Evolutionary conservation across 208 protist species (phyloP).

Genomic region (Kentomonas sorsogonicus): DNA sequence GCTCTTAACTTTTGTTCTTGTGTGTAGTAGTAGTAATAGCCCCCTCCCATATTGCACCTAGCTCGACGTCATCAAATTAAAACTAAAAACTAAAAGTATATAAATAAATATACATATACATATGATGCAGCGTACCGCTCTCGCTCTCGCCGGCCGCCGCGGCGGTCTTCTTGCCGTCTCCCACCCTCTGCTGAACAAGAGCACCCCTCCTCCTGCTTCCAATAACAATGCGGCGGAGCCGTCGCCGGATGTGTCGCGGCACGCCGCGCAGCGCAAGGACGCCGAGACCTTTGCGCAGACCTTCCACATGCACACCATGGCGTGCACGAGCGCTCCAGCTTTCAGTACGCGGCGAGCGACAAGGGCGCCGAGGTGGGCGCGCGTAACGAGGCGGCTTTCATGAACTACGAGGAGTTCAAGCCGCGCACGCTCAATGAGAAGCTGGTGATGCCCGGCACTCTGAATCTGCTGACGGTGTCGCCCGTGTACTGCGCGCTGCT

Average conservation of each 20-base stretch:
- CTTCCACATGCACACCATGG: constrained; percentile 66
- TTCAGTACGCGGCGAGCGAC: constrained; percentile 64
- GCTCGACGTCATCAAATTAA: too few relatives aligned
- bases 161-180: constrained; percentile 21
- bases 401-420: constrained; percentile 72
- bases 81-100: too few relatives aligned
- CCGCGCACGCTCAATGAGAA: constrained; percentile 42
- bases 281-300: constrained; percentile 30
- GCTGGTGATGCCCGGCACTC: constrained; percentile 61
- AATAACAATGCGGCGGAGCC: too few relatives aligned
- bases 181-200: constrained; percentile 20
- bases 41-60: too few relatives aligned
- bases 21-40: too few relatives aligned
- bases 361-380: constrained; percentile 83
- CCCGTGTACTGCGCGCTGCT: constrained; percentile 63
- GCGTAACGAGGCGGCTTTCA: constrained; percentile 83
- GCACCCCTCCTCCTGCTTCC: too few relatives aligned
- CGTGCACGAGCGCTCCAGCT: constrained; percentile 48
- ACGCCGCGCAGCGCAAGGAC: constrained; percentile 28
- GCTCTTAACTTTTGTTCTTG: too few relatives aligned
- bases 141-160: constrained; percentile 23
- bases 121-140: constrained; percentile 42
- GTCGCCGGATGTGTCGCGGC: too few relatives aligned
- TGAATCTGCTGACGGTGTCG: constrained; percentile 75
- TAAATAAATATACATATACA: too few relatives aligned